Percentiles rank a stretch among this genome's conserved stretches.
Conservation (phyloP, 495 filamentous ascomycete species). For the Penicillium odoratum region DNA sequence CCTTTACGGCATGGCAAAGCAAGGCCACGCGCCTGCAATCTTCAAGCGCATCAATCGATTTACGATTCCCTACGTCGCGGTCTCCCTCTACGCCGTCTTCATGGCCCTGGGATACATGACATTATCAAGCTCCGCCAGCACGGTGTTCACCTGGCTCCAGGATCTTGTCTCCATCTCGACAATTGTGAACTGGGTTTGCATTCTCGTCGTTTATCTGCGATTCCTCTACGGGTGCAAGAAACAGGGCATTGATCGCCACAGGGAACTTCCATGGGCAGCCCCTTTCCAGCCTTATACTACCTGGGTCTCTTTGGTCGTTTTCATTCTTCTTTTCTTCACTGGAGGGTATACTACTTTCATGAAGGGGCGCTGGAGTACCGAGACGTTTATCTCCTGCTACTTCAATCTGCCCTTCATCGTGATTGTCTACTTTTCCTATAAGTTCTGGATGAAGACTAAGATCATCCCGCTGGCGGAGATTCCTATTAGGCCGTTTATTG, state of each 20-base stretch:
- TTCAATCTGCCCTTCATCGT: slow-evolving; percentile 56
- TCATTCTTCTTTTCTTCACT: slow-evolving; percentile 43
- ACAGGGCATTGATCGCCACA: slow-evolving; percentile 42
- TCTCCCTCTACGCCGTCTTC: slow-evolving; percentile 47
- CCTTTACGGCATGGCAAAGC: slow-evolving; percentile 42
- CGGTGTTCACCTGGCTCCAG: slow-evolving; percentile 60
- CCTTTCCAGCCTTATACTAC: slow-evolving; percentile 51
- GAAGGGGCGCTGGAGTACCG: slow-evolving; percentile 44
- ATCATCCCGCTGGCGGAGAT: slow-evolving; percentile 53
- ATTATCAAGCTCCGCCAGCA: slow-evolving; percentile 49
- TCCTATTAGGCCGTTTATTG: slow-evolving; percentile 32
- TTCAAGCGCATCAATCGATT: slow-evolving; percentile 58
- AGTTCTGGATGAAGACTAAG: slow-evolving; percentile 54
- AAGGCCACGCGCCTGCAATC: slow-evolving; percentile 41
- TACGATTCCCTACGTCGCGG: slow-evolving; percentile 58
- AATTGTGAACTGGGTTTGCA: slow-evolving; percentile 56
- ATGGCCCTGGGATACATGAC: slow-evolving; percentile 59
- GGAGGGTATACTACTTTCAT: slow-evolving; percentile 44
- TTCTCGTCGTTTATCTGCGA: slow-evolving; percentile 52
- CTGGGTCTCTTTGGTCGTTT: slow-evolving; percentile 47
- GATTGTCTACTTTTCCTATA: slow-evolving; percentile 53
- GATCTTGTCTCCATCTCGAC: slow-evolving; percentile 53
- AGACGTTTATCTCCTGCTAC: slow-evolving; percentile 33
- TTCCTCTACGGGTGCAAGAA: slow-evolving; percentile 53
- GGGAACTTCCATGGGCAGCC: slow-evolving; percentile 53